Conservation (phyloP, 352 stramenopile genomes). For the Globisporangium orthogonon region DNA sequence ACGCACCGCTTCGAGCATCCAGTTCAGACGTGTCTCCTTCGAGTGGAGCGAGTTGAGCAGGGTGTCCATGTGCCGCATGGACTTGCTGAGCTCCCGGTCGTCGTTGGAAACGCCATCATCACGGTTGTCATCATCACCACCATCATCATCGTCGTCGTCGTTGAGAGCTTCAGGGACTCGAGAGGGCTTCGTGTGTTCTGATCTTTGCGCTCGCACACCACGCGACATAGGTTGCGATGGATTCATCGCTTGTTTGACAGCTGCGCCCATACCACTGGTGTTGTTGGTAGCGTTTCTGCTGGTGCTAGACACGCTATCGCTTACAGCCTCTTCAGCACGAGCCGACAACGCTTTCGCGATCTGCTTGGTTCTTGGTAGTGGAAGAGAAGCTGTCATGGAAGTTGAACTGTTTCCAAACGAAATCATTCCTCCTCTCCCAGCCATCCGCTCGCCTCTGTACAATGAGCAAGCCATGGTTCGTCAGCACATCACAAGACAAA, state of each 20-base stretch:
- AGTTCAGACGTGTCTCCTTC: constrained; percentile 58
- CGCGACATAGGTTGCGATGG: background rate
- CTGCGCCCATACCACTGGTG: too few species aligned
- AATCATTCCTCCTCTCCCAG: constrained; percentile 6
- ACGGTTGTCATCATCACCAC: too few species aligned
- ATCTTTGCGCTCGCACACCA: background rate
- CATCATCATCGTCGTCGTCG: background rate
- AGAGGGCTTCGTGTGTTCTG: background rate
- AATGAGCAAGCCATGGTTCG: background rate
- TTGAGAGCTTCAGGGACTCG: background rate
- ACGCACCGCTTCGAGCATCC: constrained; percentile 62
- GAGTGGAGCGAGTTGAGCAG: constrained; percentile 47
- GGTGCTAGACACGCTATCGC: too few species aligned
- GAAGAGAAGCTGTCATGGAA: background rate
- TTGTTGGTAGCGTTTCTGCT: too few species aligned
- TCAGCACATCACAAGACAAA: background rate
- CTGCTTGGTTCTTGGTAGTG: constrained; percentile 1
- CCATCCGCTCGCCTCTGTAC: constrained; percentile 14
- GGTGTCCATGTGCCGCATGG: constrained; percentile 24
- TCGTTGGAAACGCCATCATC: background rate
- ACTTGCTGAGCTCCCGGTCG: constrained; percentile 7
- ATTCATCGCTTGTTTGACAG: background rate
- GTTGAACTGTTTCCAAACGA: constrained; percentile 1
- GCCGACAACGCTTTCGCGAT: background rate
- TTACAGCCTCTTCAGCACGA: too few species aligned